These are phyloP conservation scores for Cercospora sesami DNA, from an alignment of 2,329 filamentous ascomycete species.

Conservation along the genomic window DNA sequence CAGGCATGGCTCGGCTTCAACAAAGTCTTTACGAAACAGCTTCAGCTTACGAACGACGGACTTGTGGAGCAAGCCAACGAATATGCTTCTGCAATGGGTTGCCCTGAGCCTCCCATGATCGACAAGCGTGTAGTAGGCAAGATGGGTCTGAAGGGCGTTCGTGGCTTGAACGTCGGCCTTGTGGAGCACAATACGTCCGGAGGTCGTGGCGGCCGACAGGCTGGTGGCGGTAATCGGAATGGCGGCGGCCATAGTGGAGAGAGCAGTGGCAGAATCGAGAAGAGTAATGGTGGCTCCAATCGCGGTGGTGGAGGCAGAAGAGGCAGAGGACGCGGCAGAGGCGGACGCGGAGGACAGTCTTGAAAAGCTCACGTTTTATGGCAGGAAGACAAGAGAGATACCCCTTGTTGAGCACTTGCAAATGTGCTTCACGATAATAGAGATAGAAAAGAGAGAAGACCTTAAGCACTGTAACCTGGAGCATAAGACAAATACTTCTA, in stretches of 20 bases:
- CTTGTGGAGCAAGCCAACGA: slow-evolving; percentile 48
- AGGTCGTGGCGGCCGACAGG: slow-evolving; percentile 12
- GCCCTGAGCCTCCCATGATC: slow-evolving; percentile 48
- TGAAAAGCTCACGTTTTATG: not conserved
- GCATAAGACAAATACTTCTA: not conserved
- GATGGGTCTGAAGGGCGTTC: slow-evolving; percentile 51
- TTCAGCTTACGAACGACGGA: slow-evolving; percentile 42
- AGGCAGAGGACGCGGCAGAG: slow-evolving; percentile 15
- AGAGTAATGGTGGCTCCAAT: slow-evolving; percentile 8
- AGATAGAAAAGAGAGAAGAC: not conserved
- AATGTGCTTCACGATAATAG: not conserved
- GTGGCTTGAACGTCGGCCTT: slow-evolving; percentile 42
- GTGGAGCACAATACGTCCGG: slow-evolving; percentile 4
- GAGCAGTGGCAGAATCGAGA: slow-evolving; percentile 4
- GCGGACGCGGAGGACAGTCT: slow-evolving; percentile 11
- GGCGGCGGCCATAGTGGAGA: slow-evolving; percentile 1
- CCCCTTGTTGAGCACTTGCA: not conserved
- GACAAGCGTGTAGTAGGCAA: slow-evolving; percentile 49
- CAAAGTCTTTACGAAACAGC: slow-evolving; percentile 48
- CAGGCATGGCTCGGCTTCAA: slow-evolving; percentile 52
- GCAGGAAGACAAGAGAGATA: not conserved
- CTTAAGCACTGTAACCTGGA: not conserved
- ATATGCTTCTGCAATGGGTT: slow-evolving; percentile 47
- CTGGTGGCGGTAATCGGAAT: not conserved
- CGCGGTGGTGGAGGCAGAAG: slow-evolving; percentile 11